Percentiles rank a stretch among this genome's conserved stretches.
These are phyloP conservation scores for Eurotiales sp. DNA, from an alignment of 2,329 filamentous ascomycete genomes.

Conservation along the genomic window DNA sequence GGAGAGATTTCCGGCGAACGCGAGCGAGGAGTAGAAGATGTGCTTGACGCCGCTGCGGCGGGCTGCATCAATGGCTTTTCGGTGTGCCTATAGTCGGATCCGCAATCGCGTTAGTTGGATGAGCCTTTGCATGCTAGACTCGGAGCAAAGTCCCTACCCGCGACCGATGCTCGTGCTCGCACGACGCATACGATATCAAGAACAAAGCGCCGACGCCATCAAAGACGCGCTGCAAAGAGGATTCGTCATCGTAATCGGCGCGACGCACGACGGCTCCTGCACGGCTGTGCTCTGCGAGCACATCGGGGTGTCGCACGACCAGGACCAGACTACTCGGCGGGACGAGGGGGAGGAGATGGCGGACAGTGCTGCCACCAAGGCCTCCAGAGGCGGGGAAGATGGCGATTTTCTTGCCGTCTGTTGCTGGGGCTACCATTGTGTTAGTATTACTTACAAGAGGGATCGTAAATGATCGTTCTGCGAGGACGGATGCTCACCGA, in stretches of 20 bases:
- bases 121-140: no score
- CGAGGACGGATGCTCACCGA: no score
- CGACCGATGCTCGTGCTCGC: conserved; percentile 45
- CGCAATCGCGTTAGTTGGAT: conserved; percentile 20
- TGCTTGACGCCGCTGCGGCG: conserved; percentile 49
- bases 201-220: conserved; percentile 50
- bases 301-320: conserved; percentile 44
- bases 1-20: conserved; percentile 45
- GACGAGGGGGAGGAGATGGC: conserved; percentile 45
- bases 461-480: no score
- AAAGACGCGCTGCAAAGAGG: conserved; percentile 48
- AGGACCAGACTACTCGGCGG: conserved; percentile 47
- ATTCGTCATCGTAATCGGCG: conserved; percentile 50
- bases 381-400: conserved; percentile 53
- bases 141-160: no score
- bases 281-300: conserved; percentile 34
- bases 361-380: conserved; percentile 50
- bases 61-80: conserved; percentile 52
- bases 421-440: background rate
- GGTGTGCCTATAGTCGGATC: conserved; percentile 36
- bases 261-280: conserved; percentile 43
- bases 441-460: background rate
- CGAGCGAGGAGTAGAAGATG: conserved; percentile 59
- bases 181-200: conserved; percentile 53
- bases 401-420: conserved; percentile 22